Percentiles rank a stretch among this genome's conserved stretches.
phyloP scores from a whole-genome alignment of 306 rosid species.

The Ormosia semicastrata region DNA sequence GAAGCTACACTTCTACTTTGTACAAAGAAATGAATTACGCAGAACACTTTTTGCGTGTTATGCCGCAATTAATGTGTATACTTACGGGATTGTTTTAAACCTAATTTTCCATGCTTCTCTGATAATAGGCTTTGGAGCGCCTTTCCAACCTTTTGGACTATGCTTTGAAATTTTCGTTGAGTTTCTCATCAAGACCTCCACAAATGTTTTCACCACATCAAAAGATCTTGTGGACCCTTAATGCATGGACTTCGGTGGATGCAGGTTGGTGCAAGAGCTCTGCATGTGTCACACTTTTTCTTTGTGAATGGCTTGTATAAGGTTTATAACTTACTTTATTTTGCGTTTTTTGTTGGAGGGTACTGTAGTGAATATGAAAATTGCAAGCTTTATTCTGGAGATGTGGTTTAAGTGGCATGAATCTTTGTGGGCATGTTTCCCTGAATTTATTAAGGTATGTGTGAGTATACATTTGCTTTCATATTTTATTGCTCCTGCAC shows the following conservation, averaged over 20 bases:
- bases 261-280: conserved; percentile 52
- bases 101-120: conserved; percentile 18
- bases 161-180: conserved; percentile 63
- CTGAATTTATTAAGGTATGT: conserved; percentile 55
- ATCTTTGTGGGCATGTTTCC: conserved; percentile 66
- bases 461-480: neutral
- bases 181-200: conserved; percentile 80
- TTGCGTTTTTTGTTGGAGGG: neutral
- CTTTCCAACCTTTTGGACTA: conserved; percentile 45
- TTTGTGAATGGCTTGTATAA: conserved; percentile 1
- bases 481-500: neutral
- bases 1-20: neutral
- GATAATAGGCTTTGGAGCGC: conserved; percentile 40
- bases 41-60: neutral
- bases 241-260: conserved; percentile 55
- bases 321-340: neutral
- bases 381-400: conserved; percentile 67
- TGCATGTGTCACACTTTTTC: neutral
- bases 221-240: conserved; percentile 63
- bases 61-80: neutral
- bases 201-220: conserved; percentile 87
- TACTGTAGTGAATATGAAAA: conserved; percentile 49
- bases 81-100: neutral
- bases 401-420: conserved; percentile 98
- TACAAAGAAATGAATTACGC: neutral